Conservation (phyloP, 331 rosid species). For the Quercus phellos region DNA sequence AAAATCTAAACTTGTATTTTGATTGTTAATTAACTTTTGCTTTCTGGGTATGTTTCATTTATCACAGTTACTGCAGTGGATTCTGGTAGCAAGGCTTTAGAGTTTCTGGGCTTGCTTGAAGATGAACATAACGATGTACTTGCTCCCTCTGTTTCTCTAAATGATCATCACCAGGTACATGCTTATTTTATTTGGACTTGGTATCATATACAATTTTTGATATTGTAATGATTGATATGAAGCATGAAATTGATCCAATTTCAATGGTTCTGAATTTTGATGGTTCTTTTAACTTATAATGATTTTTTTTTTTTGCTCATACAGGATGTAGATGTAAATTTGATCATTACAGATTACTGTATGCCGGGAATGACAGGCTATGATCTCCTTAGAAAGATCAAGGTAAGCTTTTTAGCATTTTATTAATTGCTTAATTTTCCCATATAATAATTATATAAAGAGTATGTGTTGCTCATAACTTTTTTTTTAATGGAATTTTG, state of each 20-base stretch:
- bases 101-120: slow-evolving; percentile 63
- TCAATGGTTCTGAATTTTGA: too few species aligned
- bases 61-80: slow-evolving; percentile 76
- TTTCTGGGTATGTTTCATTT: slow-evolving; percentile 8
- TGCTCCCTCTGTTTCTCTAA: slow-evolving; percentile 34
- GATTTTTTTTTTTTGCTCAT: not conserved
- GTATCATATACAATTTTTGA: not conserved
- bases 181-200: not conserved
- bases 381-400: slow-evolving; percentile 83
- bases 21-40: not conserved
- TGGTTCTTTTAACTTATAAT: not conserved
- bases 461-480: too few species aligned
- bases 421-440: not conserved
- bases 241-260: too few species aligned
- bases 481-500: too few species aligned
- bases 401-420: slow-evolving; percentile 33
- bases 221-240: too few species aligned
- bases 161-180: slow-evolving; percentile 42
- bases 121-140: slow-evolving; percentile 32
- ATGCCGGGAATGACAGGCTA: slow-evolving; percentile 97
- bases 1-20: not conserved
- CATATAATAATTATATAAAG: not conserved
- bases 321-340: slow-evolving; percentile 59
- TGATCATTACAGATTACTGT: slow-evolving; percentile 87
- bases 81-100: slow-evolving; percentile 84